Conservation (phyloP, 2,329 filamentous ascomycete species). For the Whalleya microplaca region DNA sequence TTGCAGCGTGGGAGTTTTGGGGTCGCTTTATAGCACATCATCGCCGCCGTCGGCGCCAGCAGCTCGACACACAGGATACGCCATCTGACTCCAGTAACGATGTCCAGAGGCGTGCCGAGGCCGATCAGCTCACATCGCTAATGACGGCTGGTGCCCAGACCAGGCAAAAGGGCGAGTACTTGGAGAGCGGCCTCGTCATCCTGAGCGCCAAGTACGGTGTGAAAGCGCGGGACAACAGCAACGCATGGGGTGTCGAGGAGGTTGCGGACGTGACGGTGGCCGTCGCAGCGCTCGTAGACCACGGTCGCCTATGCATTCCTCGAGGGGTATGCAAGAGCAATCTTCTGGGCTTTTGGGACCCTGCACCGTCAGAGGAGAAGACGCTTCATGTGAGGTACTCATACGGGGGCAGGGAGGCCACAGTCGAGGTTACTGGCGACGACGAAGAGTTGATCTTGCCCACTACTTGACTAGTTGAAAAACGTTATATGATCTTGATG, state of each 20-base stretch:
- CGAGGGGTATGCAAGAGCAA: slow-evolving; percentile 47
- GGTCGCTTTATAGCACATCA: not conserved
- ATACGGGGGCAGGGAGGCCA: slow-evolving; percentile 41
- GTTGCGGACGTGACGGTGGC: slow-evolving; percentile 55
- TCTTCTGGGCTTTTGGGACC: slow-evolving; percentile 56
- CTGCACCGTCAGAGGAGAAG: slow-evolving; percentile 48
- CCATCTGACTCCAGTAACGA: slow-evolving; percentile 32
- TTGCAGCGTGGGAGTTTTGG: slow-evolving; percentile 43
- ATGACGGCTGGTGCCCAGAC: slow-evolving; percentile 46
- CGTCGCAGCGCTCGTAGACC: slow-evolving; percentile 49
- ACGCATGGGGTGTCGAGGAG: slow-evolving; percentile 41
- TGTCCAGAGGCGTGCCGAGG: slow-evolving; percentile 45
- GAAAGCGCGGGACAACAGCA: slow-evolving; percentile 32
- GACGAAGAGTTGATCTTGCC: slow-evolving; percentile 42
- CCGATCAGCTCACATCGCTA: slow-evolving; percentile 49
- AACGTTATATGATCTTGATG: not conserved
- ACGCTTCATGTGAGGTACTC: slow-evolving; percentile 50
- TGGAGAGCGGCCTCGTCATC: slow-evolving; percentile 50
- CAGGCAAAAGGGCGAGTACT: slow-evolving; percentile 41
- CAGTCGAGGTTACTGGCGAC: slow-evolving; percentile 41
- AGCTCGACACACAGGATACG: slow-evolving; percentile 8
- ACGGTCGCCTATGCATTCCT: slow-evolving; percentile 44
- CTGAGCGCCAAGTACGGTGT: slow-evolving; percentile 53
- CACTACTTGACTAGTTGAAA: not conserved
- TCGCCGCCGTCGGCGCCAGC: slow-evolving; percentile 10